Conservation (phyloP, 495 filamentous ascomycete genomes). For the Penicillium paradoxum region DNA sequence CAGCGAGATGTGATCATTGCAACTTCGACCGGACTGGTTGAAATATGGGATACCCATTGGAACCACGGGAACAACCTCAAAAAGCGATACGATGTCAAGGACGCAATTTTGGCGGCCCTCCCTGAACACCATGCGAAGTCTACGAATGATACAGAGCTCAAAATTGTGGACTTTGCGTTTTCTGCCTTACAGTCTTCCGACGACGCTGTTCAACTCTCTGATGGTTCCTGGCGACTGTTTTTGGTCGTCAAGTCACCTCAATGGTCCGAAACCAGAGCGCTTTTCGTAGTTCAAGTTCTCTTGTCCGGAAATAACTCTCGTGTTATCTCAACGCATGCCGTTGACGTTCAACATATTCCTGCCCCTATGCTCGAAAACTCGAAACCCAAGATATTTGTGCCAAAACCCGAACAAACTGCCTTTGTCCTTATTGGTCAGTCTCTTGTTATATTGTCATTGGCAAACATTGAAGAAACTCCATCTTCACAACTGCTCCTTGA, state of each 20-base stretch:
- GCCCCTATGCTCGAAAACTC: conserved; percentile 28
- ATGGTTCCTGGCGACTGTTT: conserved; percentile 31
- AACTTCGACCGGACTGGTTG: conserved; percentile 66
- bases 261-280: conserved; percentile 13
- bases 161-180: conserved; percentile 36
- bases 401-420: conserved; percentile 70
- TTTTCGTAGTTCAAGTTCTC: conserved; percentile 29
- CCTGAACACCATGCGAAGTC: conserved; percentile 15
- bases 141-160: conserved; percentile 30
- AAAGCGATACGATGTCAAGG: conserved; percentile 46
- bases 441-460: conserved; percentile 69
- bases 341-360: conserved; percentile 24
- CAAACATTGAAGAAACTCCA: conserved; percentile 53
- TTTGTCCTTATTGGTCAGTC: conserved; percentile 75
- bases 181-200: conserved; percentile 16
- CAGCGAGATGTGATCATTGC: conserved; percentile 79
- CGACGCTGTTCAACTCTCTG: conserved; percentile 9
- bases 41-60: conserved; percentile 83
- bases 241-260: conserved; percentile 25
- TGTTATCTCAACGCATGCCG: conserved; percentile 26
- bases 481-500: conserved; percentile 65
- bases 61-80: conserved; percentile 61
- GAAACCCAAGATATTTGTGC: conserved; percentile 69
- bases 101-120: conserved; percentile 29
- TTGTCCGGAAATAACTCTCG: conserved; percentile 24